phyloP scores from a whole-genome alignment of 2,329 filamentous ascomycete genomes.

The Diaporthe nobilis region DNA sequence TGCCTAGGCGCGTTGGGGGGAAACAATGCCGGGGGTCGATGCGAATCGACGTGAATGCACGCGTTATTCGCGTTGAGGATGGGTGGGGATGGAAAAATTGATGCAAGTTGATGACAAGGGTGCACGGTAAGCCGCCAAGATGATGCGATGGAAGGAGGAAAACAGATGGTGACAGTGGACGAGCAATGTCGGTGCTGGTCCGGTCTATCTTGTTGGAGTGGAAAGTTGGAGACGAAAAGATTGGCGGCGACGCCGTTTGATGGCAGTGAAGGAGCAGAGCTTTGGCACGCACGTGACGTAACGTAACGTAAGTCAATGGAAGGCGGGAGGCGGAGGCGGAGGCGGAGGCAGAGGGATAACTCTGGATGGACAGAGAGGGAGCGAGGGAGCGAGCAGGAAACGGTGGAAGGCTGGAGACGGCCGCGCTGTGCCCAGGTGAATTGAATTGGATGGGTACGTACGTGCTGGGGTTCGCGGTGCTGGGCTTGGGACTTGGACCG shows the following conservation, averaged over 20 bases:
- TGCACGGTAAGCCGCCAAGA: constrained; percentile 14
- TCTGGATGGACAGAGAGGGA: background rate
- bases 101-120: constrained; percentile 35
- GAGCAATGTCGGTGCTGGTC: constrained; percentile 34
- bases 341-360: constrained; percentile 6
- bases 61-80: constrained; percentile 44
- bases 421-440: constrained; percentile 21
- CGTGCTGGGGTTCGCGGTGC: constrained; percentile 13
- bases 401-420: constrained; percentile 33
- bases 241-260: constrained; percentile 22
- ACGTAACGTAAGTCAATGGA: constrained; percentile 21
- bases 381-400: constrained; percentile 10
- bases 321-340: constrained; percentile 6
- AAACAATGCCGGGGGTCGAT: constrained; percentile 38
- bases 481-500: background rate
- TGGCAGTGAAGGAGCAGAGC: constrained; percentile 26
- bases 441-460: constrained; percentile 12
- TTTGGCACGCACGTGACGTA: constrained; percentile 29
- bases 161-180: constrained; percentile 30
- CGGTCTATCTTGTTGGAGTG: constrained; percentile 37
- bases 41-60: constrained; percentile 38
- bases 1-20: constrained; percentile 45
- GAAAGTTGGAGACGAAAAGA: constrained; percentile 40
- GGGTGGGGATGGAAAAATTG: constrained; percentile 37
- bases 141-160: constrained; percentile 35